A percentile compares a stretch with the other conserved stretches of the same genome.
These are phyloP conservation scores for Fusarium zealandicum DNA, from an alignment of 2,329 filamentous ascomycete genomes.

Conservation along the genomic window DNA sequence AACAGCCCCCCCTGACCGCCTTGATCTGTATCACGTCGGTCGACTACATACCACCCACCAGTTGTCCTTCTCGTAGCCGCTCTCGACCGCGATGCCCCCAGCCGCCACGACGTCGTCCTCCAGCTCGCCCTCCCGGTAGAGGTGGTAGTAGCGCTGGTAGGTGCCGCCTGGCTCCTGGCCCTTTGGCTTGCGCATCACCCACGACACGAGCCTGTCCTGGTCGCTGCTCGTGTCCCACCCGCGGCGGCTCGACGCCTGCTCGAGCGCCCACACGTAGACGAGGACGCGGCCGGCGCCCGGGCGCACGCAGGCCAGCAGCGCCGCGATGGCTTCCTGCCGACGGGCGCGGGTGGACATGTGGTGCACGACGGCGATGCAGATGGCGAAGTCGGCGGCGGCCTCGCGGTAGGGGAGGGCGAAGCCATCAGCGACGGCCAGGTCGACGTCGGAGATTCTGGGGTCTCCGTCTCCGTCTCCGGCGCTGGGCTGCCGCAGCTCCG, in stretches of 20 bases:
- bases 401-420: constrained; percentile 80
- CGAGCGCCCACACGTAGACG: constrained; percentile 94
- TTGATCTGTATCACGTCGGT: constrained; percentile 29
- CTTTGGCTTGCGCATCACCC: constrained; percentile 70
- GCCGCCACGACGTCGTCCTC: constrained; percentile 78
- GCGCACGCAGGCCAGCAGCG: constrained; percentile 72
- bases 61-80: constrained; percentile 96
- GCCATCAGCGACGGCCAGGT: constrained; percentile 80
- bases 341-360: constrained; percentile 83
- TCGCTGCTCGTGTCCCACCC: constrained; percentile 86
- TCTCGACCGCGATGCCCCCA: constrained; percentile 77
- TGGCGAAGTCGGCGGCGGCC: constrained; percentile 75
- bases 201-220: constrained; percentile 95
- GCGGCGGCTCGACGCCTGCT: constrained; percentile 84
- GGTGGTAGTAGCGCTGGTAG: constrained; percentile 92
- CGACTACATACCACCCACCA: constrained; percentile 83
- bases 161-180: constrained; percentile 56
- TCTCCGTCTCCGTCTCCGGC: constrained; percentile 22
- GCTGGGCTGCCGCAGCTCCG: constrained; percentile 30
- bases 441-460: constrained; percentile 56
- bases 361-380: constrained; percentile 93
- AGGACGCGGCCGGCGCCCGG: constrained; percentile 72
- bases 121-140: constrained; percentile 87
- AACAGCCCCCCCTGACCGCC: not conserved
- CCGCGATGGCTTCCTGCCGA: constrained; percentile 73